These are phyloP conservation scores for Paramecium bursaria DNA, from an alignment of 73 alveolate genomes.

Conservation along the genomic window DNA sequence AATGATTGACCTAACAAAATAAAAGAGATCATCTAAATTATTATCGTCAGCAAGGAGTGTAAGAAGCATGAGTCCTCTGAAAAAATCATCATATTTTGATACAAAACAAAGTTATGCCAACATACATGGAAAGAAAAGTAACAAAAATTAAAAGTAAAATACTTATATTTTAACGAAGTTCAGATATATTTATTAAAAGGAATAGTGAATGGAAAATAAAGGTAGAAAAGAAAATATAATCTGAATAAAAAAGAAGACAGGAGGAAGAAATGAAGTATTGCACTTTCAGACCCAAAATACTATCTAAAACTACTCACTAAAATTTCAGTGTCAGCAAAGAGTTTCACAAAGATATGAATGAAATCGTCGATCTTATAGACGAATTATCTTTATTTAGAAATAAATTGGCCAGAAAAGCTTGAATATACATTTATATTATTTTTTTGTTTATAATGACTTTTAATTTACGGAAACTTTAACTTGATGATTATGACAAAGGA, in stretches of 20 bases:
- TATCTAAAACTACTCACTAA: not conserved
- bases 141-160: not conserved
- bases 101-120: constrained; percentile 29
- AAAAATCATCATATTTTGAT: not conserved
- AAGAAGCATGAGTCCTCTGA: not conserved
- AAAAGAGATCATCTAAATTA: no score
- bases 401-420: no score
- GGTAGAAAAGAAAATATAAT: constrained; percentile 19
- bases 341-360: constrained; percentile 12
- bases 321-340: constrained; percentile 5
- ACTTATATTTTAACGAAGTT: not conserved
- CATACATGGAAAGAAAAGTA: constrained; percentile 27
- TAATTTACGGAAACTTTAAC: constrained; percentile 17
- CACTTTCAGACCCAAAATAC: constrained; percentile 47
- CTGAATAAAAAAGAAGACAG: not conserved
- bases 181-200: not conserved
- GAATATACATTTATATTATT: no score
- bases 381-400: constrained; percentile 6
- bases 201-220: constrained; percentile 41
- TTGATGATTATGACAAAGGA: constrained; percentile 43
- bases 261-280: constrained; percentile 7
- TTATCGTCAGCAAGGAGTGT: not conserved
- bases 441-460: no score
- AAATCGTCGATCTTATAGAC: constrained; percentile 18
- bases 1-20: not conserved